Percentiles rank a stretch among this genome's conserved stretches.
These are phyloP conservation scores for Leishmania guyanensis DNA, from an alignment of 208 protist species.

Conservation along the genomic window DNA sequence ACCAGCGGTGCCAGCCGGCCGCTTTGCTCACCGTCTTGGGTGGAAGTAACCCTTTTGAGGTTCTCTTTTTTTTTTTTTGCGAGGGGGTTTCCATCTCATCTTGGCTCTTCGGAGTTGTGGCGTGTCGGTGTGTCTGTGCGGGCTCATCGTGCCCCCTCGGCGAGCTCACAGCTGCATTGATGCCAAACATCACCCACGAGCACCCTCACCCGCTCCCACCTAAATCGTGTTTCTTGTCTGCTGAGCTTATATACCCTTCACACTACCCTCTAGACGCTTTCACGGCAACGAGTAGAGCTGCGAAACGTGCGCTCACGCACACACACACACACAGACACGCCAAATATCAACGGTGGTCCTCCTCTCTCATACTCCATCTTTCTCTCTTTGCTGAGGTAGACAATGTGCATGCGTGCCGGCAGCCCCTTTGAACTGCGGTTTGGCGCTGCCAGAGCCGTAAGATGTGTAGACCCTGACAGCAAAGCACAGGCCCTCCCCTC, in stretches of 20 bases:
- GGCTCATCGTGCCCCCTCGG: conserved; percentile 4
- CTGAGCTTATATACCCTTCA: background rate
- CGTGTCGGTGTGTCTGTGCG: background rate
- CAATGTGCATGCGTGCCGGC: background rate
- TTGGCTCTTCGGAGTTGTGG: too few species aligned
- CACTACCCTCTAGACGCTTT: background rate
- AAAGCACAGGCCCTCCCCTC: background rate
- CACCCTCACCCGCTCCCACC: background rate
- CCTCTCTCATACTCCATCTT: background rate
- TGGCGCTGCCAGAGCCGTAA: background rate
- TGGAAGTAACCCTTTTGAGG: background rate
- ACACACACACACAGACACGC: background rate
- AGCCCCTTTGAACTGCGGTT: background rate
- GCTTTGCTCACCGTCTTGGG: background rate
- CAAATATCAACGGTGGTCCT: background rate
- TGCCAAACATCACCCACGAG: background rate
- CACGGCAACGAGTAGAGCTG: background rate
- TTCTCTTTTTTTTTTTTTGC: background rate
- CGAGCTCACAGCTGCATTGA: background rate
- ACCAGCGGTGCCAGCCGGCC: background rate
- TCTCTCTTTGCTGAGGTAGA: background rate
- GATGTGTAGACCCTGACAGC: background rate
- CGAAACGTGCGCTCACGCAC: background rate
- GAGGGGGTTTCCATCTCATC: background rate
- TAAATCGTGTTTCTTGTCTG: background rate